These are phyloP conservation scores for Aegle marmelos DNA, from an alignment of 345 rosid species.

Conservation along the genomic window DNA sequence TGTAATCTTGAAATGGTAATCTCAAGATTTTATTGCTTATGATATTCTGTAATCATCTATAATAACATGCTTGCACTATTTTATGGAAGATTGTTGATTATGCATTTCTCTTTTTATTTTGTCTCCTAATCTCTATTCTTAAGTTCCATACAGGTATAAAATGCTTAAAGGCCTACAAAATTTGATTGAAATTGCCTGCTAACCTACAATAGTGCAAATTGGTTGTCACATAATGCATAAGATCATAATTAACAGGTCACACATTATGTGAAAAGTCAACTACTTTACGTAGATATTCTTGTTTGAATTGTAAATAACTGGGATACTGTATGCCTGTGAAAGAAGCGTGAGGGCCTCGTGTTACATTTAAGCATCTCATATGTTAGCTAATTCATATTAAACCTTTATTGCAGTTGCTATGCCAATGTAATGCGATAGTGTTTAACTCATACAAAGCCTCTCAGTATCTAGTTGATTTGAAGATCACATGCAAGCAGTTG, in stretches of 20 bases:
- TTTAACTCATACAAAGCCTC: conserved; percentile 78
- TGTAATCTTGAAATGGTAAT: background rate
- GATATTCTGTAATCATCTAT: no score
- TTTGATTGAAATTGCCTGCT: background rate
- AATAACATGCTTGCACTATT: background rate
- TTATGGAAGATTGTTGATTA: background rate
- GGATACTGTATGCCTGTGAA: background rate
- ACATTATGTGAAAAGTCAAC: background rate
- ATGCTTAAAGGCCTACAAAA: background rate
- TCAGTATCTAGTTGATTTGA: conserved; percentile 54
- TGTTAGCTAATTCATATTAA: background rate
- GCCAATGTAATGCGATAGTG: conserved; percentile 83
- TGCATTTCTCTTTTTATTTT: background rate
- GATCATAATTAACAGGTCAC: background rate
- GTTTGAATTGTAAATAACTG: background rate
- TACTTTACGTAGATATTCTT: background rate
- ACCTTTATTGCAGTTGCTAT: conserved; percentile 56
- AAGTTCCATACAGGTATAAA: background rate
- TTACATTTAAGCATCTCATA: background rate
- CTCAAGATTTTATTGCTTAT: background rate
- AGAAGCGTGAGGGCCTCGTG: background rate
- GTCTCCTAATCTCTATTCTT: background rate
- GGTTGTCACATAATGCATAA: background rate
- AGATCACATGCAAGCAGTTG: conserved; percentile 74
- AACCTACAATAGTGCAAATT: background rate